phyloP scores from a whole-genome alignment of 2,329 filamentous ascomycete genomes.

The Trichothecium roseum region DNA sequence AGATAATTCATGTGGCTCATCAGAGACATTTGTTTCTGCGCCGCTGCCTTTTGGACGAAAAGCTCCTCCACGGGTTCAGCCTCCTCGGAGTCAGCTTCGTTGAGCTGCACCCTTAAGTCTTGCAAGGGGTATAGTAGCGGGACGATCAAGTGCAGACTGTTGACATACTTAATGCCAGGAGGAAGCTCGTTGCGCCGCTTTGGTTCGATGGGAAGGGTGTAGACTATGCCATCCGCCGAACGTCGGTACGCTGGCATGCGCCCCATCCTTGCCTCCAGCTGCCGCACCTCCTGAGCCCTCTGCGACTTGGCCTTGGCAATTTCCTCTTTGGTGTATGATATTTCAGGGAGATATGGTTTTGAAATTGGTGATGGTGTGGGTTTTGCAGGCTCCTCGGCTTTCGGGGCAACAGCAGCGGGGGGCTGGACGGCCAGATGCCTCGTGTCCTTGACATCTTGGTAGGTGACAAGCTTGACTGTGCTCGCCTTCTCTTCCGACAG shows the following conservation, averaged over 20 bases:
- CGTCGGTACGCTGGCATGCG: constrained; percentile 57
- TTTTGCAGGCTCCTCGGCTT: constrained; percentile 2
- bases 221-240: constrained; percentile 58
- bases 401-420: constrained; percentile 3
- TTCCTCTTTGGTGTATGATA: constrained; percentile 47
- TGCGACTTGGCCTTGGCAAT: constrained; percentile 51
- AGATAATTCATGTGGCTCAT: constrained; percentile 69
- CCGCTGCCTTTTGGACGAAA: constrained; percentile 48
- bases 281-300: constrained; percentile 55
- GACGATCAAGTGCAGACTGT: constrained; percentile 57
- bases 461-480: constrained; percentile 58
- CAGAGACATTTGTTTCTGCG: constrained; percentile 50
- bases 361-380: background rate
- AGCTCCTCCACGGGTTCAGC: constrained; percentile 54
- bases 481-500: constrained; percentile 61
- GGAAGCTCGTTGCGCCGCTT: constrained; percentile 52
- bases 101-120: constrained; percentile 53
- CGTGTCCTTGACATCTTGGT: constrained; percentile 36
- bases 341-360: constrained; percentile 27
- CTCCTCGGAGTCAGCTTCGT: constrained; percentile 48
- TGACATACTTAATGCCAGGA: constrained; percentile 46
- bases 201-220: constrained; percentile 60
- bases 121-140: constrained; percentile 65
- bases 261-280: constrained; percentile 66
- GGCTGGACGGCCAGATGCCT: constrained; percentile 27